These are phyloP conservation scores for Citrullus mucosospermus DNA, from an alignment of 306 rosid genomes.

Conservation along the genomic window DNA sequence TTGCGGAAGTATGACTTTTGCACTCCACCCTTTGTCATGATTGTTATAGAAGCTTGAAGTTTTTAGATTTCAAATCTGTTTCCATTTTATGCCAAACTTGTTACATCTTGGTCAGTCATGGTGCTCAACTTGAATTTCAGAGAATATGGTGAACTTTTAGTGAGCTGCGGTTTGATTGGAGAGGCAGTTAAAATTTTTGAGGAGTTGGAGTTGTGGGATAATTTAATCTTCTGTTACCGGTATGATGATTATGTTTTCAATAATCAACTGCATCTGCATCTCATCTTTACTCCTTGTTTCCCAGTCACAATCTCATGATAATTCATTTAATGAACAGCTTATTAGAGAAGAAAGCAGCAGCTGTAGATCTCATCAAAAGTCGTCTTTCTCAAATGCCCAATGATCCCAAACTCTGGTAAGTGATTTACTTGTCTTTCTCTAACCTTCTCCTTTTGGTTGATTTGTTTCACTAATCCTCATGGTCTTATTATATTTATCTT, in stretches of 20 bases:
- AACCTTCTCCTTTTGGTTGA: not conserved
- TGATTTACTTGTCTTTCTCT: conserved; percentile 1
- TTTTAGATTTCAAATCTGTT: not conserved
- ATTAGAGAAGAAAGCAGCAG: conserved; percentile 88
- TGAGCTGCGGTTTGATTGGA: conserved; percentile 83
- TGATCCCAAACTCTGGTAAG: conserved; percentile 86
- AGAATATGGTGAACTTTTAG: conserved; percentile 85
- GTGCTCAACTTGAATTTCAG: conserved; percentile 23
- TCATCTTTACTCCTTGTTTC: not conserved
- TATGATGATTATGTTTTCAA: conserved; percentile 22
- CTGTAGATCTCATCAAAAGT: conserved; percentile 83
- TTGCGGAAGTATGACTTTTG: conserved; percentile 50
- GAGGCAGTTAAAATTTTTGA: conserved; percentile 80
- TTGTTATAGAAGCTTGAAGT: not conserved
- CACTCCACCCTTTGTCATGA: conserved; percentile 10
- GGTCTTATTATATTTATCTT: not conserved
- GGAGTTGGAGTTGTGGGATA: conserved; percentile 97
- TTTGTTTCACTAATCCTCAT: not conserved
- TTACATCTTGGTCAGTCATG: not conserved
- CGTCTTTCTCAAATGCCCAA: conserved; percentile 66
- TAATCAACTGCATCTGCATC: not conserved
- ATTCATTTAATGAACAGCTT: conserved; percentile 33
- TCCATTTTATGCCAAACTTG: not conserved
- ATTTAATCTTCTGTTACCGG: conserved; percentile 76
- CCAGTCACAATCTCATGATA: conserved; percentile 6